Evolutionary conservation across 306 rosid genomes (phyloP), one percentile per base, ranked within the genome.

Genomic region (Trichosanthes truncata): DNA sequence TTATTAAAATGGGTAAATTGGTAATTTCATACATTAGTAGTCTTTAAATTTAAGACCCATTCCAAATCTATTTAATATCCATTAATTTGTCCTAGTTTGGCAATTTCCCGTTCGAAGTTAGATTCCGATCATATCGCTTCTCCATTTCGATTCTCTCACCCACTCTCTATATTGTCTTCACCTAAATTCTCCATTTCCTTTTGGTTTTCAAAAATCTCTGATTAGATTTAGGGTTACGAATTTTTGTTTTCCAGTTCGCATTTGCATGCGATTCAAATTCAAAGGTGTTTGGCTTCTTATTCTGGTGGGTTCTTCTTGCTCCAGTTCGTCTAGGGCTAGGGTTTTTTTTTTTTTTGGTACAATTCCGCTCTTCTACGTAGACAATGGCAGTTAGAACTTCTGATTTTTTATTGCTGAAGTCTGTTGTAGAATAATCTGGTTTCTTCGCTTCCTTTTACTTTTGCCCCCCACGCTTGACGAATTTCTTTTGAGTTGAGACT

Each of bases 131-230:
- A 85, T 81, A 85, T 89, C 87, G 78, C 84, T 74, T 76, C 84
- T n/a, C 80, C 81, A 85, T 89, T 73, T 88, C 90, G 91, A 84
- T 84, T 90, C 85, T 83, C 90, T 84, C 91, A 86, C 87, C 84
- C 81, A 74, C 74, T 79, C 78, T 61, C 65, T 74, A 18, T 74
- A 51, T 74, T 74, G 78, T 74, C 61, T 83, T 79, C 80, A 21
- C 77, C 81, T 51, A 41, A 20, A 26, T 38, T 63, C 74, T n/a
- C 20, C 41, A 23, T 13, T 72, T 21, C 25, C 26, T 45, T 45
- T 25, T 17, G 49, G 76, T 45, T 25, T 38, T 14, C 3, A 15
- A 26, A 78, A 65, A 49, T 51, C 66, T 72, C 65, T 82, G 53
- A n/a, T 52, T 78, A 20, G 60, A 80, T 57, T 78, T 87, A 88